These are phyloP conservation scores for Ilyonectria mors-panacis DNA, from an alignment of 2,329 filamentous ascomycete genomes.

Conservation along the genomic window DNA sequence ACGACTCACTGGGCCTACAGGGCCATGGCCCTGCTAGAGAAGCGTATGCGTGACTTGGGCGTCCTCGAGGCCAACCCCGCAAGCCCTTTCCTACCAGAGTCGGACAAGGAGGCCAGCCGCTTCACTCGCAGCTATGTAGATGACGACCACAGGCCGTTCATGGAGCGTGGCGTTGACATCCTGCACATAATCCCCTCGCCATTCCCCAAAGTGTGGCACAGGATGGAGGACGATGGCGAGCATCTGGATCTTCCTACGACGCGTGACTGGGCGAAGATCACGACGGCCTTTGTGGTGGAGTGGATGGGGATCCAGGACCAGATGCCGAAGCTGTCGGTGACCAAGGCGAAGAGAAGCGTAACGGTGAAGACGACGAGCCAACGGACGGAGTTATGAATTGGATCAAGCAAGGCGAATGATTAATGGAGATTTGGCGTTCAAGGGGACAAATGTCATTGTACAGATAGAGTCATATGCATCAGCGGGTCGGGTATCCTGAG, in stretches of 20 bases:
- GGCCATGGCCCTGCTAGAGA: constrained; percentile 81
- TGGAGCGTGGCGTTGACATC: constrained; percentile 87
- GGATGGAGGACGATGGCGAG: constrained; percentile 83
- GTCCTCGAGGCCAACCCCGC: constrained; percentile 73
- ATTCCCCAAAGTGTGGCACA: constrained; percentile 92
- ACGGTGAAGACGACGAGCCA: constrained; percentile 46
- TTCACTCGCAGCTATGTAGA: constrained; percentile 72
- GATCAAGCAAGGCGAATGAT: constrained; percentile 6
- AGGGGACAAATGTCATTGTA: constrained; percentile 32
- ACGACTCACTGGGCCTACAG: constrained; percentile 95
- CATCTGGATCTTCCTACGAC: constrained; percentile 86
- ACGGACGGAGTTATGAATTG: constrained; percentile 52
- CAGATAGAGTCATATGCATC: constrained; percentile 33
- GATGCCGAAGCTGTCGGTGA: constrained; percentile 49
- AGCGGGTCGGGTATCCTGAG: constrained; percentile 16
- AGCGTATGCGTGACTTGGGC: constrained; percentile 76
- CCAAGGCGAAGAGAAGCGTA: constrained; percentile 46
- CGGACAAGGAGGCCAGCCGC: constrained; percentile 64
- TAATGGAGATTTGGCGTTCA: constrained; percentile 39
- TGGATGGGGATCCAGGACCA: constrained; percentile 83
- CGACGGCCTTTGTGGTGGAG: constrained; percentile 88
- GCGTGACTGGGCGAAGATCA: constrained; percentile 88
- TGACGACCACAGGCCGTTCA: constrained; percentile 95
- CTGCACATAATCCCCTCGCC: constrained; percentile 89
- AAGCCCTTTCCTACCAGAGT: constrained; percentile 75